These are phyloP conservation scores for Podosphaera aphanis DNA, from an alignment of 2,329 filamentous ascomycete genomes.

Conservation along the genomic window DNA sequence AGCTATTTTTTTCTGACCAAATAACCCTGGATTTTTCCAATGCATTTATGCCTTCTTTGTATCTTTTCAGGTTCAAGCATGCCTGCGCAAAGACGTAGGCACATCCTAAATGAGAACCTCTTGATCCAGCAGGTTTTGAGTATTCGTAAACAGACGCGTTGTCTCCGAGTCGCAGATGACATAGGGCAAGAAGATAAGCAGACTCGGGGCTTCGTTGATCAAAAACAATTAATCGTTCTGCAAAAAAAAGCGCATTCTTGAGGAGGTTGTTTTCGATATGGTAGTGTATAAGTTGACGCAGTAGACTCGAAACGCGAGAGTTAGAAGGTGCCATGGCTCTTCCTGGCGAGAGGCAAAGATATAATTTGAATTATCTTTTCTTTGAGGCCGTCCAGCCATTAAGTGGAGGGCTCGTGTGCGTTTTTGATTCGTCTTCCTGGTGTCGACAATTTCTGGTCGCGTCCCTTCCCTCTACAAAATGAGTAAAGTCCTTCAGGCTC, in stretches of 20 bases:
- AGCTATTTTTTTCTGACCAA: constrained; percentile 53
- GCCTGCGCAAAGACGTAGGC: constrained; percentile 80
- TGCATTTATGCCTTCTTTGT: constrained; percentile 59
- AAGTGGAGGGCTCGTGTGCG: constrained; percentile 3
- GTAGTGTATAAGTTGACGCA: constrained; percentile 38
- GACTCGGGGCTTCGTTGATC: constrained; percentile 64
- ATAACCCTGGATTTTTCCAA: constrained; percentile 59
- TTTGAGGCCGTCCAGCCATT: constrained; percentile 12
- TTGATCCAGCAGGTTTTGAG: constrained; percentile 45
- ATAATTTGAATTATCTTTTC: constrained; percentile 2
- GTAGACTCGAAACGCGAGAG: constrained; percentile 13
- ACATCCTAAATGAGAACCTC: constrained; percentile 61
- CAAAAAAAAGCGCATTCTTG: constrained; percentile 82
- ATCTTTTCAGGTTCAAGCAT: constrained; percentile 55
- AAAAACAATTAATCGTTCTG: constrained; percentile 63
- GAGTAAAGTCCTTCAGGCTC: constrained; percentile 1
- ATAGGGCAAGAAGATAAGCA: constrained; percentile 61
- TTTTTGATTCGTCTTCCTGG: constrained; percentile 4
- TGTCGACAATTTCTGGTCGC: constrained; percentile 3
- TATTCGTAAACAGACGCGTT: constrained; percentile 68
- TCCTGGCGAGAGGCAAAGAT: too few relatives aligned
- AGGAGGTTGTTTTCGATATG: constrained; percentile 74
- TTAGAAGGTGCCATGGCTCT: constrained; percentile 14
- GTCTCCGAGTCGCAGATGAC: constrained; percentile 63
- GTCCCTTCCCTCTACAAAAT: constrained; percentile 1